These are phyloP conservation scores for Meredithiella fracta DNA, from an alignment of 2,329 filamentous ascomycete genomes.

Conservation along the genomic window DNA sequence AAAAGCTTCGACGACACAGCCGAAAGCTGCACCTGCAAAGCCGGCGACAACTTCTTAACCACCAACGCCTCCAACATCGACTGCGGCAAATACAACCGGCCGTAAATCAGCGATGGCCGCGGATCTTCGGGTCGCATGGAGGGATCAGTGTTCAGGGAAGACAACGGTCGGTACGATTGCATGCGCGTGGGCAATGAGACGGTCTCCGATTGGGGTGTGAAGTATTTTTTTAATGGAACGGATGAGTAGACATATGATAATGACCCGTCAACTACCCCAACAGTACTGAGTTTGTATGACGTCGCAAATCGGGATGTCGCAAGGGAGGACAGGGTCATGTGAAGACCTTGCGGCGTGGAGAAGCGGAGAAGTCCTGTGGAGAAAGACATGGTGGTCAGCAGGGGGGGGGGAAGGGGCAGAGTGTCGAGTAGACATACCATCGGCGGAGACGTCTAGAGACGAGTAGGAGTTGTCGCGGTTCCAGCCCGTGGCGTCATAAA, in stretches of 20 bases:
- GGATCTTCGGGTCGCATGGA: constrained; percentile 19
- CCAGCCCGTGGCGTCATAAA: constrained; percentile 76
- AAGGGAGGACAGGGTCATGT: constrained; percentile 76
- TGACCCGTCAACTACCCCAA: constrained; percentile 89
- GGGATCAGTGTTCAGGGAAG: constrained; percentile 21
- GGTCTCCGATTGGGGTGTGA: constrained; percentile 51
- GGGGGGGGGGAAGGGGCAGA: constrained; percentile 13
- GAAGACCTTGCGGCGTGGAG: constrained; percentile 64
- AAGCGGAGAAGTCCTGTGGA: constrained; percentile 68
- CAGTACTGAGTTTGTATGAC: constrained; percentile 76
- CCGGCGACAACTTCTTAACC: constrained; percentile 59
- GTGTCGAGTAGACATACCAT: constrained; percentile 36
- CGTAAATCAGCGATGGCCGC: constrained; percentile 50
- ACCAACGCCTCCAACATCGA: constrained; percentile 78
- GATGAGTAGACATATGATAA: constrained; percentile 93
- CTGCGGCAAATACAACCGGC: constrained; percentile 64
- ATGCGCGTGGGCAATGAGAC: constrained; percentile 66
- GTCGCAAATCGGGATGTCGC: constrained; percentile 87
- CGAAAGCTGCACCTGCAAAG: constrained; percentile 63
- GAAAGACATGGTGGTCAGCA: neutral
- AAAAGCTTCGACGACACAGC: constrained; percentile 57
- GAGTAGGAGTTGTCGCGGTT: constrained; percentile 85
- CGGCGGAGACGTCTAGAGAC: constrained; percentile 64
- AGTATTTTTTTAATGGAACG: constrained; percentile 49
- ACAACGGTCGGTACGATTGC: constrained; percentile 65